Evolutionary conservation across 116 monocot species (phyloP), one percentile per base, ranked within the genome.

Genomic region (Phalaenopsis hybrid): DNA sequence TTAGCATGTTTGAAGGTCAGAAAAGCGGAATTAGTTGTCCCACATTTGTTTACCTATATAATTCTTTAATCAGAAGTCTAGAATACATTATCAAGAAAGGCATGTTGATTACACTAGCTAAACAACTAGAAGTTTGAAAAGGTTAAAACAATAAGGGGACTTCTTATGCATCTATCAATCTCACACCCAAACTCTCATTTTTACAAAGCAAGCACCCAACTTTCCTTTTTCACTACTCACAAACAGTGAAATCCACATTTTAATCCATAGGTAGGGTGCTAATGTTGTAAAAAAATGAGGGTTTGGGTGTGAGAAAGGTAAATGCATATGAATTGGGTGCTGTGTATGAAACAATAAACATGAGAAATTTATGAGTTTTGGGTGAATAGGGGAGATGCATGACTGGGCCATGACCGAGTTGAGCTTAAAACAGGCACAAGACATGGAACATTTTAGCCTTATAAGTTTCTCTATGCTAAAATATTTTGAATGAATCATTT

Each of bases 1-100:
- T 28, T 28, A 28, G 28, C 28, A 28, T 28, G 28, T 28, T 28
- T 28, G 28, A 28, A 28, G 28, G 28, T 28, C 28, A 28, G 28
- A 28, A 28, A 28, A 28, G 28, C 0, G 28, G 28, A 28, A 28
- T 28, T 28, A 28, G 28, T 28, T 28, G 28, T 28, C 28, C 28
- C 0, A 28, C 96, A 94, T 59, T 96, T 88, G 72, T 92, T 91
- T 3, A 96, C 94, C 96, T 96, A 82, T 15, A 81, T 12, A 78
- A 81, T 55, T n/a, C 44, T 41, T 25, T 17, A 12, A 44, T 65
- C 55, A 76, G 33, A 76, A 75, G 6, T 43, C 37, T 43, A 18
- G 21, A 43, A 20, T 49, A 37, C 7, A 6, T 10, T 67, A 34
- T 72, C 11, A 72, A 72, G 13, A 72, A 72, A 2, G 33, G 37